A percentile compares a stretch with the other conserved stretches of the same genome.
Conservation (phyloP, 768 basidiomycete species). For the Bullera alba region DNA sequence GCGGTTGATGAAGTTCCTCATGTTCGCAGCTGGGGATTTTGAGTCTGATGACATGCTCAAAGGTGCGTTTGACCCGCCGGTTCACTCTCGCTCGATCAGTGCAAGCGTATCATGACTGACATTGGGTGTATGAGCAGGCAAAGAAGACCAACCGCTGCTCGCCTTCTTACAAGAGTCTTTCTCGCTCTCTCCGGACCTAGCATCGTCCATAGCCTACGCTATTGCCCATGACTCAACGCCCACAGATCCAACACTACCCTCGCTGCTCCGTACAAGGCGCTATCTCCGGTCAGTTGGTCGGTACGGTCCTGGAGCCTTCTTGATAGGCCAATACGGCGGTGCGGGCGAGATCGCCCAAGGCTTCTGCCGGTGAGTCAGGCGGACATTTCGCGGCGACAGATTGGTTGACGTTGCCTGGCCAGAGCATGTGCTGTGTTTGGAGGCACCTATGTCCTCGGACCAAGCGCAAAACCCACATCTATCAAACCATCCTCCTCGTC, state of each 20-base stretch:
- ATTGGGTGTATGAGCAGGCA: slow-evolving; percentile 40
- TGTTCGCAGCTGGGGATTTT: slow-evolving; percentile 70
- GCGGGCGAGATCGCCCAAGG: slow-evolving; percentile 88
- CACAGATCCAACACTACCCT: slow-evolving; percentile 58
- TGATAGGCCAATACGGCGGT: slow-evolving; percentile 92
- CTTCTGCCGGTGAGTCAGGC: slow-evolving; percentile 52
- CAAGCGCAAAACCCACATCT: slow-evolving; percentile 18
- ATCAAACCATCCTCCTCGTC: slow-evolving; percentile 7
- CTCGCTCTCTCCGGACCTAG: slow-evolving; percentile 55
- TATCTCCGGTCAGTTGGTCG: slow-evolving; percentile 74
- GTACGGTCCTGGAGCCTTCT: slow-evolving; percentile 80
- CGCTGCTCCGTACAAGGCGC: slow-evolving; percentile 62
- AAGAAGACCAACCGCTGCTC: slow-evolving; percentile 56
- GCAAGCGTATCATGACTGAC: neutral
- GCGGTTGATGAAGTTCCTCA: slow-evolving; percentile 82
- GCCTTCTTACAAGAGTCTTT: slow-evolving; percentile 63
- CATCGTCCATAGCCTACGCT: slow-evolving; percentile 64
- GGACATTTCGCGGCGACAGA: neutral
- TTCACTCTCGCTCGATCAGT: neutral
- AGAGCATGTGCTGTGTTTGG: slow-evolving; percentile 72
- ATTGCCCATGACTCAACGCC: slow-evolving; percentile 63
- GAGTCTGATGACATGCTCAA: slow-evolving; percentile 49
- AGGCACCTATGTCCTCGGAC: slow-evolving; percentile 49
- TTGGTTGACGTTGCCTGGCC: slow-evolving; percentile 38
- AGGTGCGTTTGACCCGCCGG: slow-evolving; percentile 9